Percentiles rank a stretch among this genome's conserved stretches.
These are phyloP conservation scores for Oryza nivara DNA, from an alignment of 176 grass and related monocot species.

Conservation along the genomic window DNA sequence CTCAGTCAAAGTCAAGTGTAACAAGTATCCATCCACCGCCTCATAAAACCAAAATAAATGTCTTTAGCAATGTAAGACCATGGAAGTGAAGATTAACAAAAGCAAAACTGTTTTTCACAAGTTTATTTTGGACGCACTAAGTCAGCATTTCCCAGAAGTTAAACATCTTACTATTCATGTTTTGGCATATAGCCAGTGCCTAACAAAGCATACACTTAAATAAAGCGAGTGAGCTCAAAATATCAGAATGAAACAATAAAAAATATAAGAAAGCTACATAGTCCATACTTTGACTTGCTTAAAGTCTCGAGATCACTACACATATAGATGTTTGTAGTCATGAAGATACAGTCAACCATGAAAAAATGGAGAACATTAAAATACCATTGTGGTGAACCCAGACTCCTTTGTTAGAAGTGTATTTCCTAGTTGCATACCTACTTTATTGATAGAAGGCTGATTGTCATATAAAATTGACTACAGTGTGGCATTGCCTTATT, in stretches of 20 bases:
- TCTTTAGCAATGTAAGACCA: not conserved
- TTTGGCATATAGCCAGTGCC: not conserved
- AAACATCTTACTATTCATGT: not conserved
- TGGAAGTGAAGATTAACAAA: not conserved
- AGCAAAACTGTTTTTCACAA: not conserved
- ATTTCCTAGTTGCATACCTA: not conserved
- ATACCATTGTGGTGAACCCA: not conserved
- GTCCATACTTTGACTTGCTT: not conserved
- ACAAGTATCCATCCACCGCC: not conserved
- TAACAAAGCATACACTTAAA: conserved; percentile 1
- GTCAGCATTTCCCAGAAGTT: not conserved
- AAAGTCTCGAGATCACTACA: not conserved
- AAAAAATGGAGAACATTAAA: conserved; percentile 6
- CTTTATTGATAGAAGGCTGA: conserved; percentile 11
- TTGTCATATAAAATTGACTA: conserved; percentile 13
- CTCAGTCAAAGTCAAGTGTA: not conserved
- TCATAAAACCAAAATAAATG: not conserved
- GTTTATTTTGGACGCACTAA: not conserved
- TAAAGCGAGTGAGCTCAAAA: conserved; percentile 8
- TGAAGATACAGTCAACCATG: conserved; percentile 15
- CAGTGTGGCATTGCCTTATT: not conserved
- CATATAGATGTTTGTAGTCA: not conserved
- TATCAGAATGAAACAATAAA: conserved; percentile 21
- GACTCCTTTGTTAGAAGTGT: not conserved
- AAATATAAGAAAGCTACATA: conserved; percentile 8